phyloP scores from a whole-genome alignment of 768 basidiomycete genomes.

The Lentinula boryana region DNA sequence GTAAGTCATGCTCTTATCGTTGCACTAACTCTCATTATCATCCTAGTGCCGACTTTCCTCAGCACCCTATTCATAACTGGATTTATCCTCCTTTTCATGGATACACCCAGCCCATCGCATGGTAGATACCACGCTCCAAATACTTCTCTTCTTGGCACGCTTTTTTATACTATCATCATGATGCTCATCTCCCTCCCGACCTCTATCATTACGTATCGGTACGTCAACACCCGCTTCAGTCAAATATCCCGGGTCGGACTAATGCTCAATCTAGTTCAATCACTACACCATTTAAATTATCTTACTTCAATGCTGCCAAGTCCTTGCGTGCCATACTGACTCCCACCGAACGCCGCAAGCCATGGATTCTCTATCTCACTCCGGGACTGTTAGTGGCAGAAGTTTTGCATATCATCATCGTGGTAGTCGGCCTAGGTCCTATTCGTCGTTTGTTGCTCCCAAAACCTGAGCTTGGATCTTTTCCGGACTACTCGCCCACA shows the following conservation, averaged over 20 bases:
- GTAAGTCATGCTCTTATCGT: constrained; percentile 21
- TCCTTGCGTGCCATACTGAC: constrained; percentile 71
- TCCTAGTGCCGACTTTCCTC: constrained; percentile 34
- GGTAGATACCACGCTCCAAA: constrained; percentile 62
- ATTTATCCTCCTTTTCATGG: constrained; percentile 52
- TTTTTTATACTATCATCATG: constrained; percentile 58
- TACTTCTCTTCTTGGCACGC: constrained; percentile 51
- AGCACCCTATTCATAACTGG: constrained; percentile 52
- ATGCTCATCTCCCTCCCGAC: constrained; percentile 65
- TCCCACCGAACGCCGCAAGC: constrained; percentile 70
- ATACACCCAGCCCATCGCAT: constrained; percentile 53
- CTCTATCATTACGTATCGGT: constrained; percentile 75
- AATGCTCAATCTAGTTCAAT: constrained; percentile 48
- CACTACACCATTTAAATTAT: constrained; percentile 74
- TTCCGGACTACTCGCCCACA: constrained; percentile 39
- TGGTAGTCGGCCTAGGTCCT: constrained; percentile 42
- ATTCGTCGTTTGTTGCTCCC: constrained; percentile 42
- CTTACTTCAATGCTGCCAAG: constrained; percentile 50
- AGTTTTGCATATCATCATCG: constrained; percentile 36
- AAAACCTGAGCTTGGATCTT: constrained; percentile 22
- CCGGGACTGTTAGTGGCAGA: constrained; percentile 67
- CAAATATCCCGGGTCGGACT: not conserved
- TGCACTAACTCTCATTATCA: not conserved
- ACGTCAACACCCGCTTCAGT: constrained; percentile 12
- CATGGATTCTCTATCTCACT: constrained; percentile 78